Evolutionary conservation across 2,329 filamentous ascomycete species (phyloP).

Genomic region (Pseudogymnoascus sp.): DNA sequence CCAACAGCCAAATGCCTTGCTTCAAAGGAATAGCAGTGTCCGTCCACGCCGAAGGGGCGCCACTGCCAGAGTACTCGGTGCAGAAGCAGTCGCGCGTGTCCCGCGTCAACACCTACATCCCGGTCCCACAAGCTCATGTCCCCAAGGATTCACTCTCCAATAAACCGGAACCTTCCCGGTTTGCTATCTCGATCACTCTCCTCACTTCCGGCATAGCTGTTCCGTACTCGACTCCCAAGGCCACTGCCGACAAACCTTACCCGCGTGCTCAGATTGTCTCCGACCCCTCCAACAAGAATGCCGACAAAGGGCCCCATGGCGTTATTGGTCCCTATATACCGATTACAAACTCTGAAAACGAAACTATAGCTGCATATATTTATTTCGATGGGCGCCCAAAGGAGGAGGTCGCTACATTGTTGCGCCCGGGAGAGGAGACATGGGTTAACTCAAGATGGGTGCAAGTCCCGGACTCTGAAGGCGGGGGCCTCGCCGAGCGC

Average conservation of each 20-base stretch:
- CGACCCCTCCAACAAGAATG: slow-evolving; percentile 48
- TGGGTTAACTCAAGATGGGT: slow-evolving; percentile 99
- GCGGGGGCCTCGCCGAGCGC: slow-evolving; percentile 87
- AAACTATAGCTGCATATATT: slow-evolving; percentile 97
- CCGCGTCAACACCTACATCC: slow-evolving; percentile 94
- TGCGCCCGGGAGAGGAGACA: slow-evolving; percentile 89
- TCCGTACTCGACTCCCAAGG: slow-evolving; percentile 83
- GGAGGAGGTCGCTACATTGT: slow-evolving; percentile 90
- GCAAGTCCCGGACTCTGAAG: slow-evolving; percentile 81
- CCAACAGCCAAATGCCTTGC: slow-evolving; percentile 64
- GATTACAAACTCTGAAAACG: slow-evolving; percentile 85
- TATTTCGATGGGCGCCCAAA: slow-evolving; percentile 95
- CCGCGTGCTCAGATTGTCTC: slow-evolving; percentile 78
- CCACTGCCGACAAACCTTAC: slow-evolving; percentile 65
- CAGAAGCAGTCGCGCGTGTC: slow-evolving; percentile 87
- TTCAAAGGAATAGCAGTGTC: slow-evolving; percentile 98
- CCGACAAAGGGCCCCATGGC: slow-evolving; percentile 45
- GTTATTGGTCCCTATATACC: slow-evolving; percentile 80
- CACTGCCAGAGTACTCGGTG: slow-evolving; percentile 86
- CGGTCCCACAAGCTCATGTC: slow-evolving; percentile 80
- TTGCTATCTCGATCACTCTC: slow-evolving; percentile 95
- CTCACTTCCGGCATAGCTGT: slow-evolving; percentile 82
- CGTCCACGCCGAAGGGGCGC: slow-evolving; percentile 75
- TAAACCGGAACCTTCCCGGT: slow-evolving; percentile 86
- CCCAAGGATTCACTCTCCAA: slow-evolving; percentile 52